Base-by-base conservation (phyloP, 495 filamentous ascomycete species). In the Lichenothelia convexa region DNA sequence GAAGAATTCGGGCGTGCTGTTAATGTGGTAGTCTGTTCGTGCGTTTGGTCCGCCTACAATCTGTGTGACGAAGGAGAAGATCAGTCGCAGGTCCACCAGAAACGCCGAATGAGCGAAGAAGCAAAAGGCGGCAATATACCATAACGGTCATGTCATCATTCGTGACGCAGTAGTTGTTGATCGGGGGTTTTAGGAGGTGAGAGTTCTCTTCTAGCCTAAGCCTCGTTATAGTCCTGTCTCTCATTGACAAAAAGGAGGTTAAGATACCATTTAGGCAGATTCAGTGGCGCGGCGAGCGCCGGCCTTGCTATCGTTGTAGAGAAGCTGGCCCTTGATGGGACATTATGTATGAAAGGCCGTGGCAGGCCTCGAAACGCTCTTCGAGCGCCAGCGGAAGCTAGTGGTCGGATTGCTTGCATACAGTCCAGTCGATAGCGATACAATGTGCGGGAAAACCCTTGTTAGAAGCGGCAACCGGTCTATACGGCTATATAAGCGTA, bases 21-120 rank as follows among this genome's bases (percentile, higher is more conserved):
- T 97, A 64, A 97, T 92, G 66, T 95, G 89, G 63, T 93, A 97
- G 65, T 95, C 91, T 34, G 85, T 93, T 43, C 89, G 75, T 12
- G 82, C 82, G 57, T 97, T 97, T 38, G 89, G 89, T 11, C 89
- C 91, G 48, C 89, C 89, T 38, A 97, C 86, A 44, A 97, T 85
- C 83, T 80, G 40, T 4, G 20, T 24, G 33, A 23, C n/a, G n/a
- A n/a, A n/a, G n/a, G n/a, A n/a, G n/a, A n/a, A n/a, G n/a, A n/a
- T n/a, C n/a, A n/a, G n/a, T n/a, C n/a, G n/a, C n/a, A n/a, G n/a
- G n/a, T n/a, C n/a, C n/a, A n/a, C n/a, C n/a, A n/a, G n/a, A n/a
- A n/a, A n/a, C n/a, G n/a, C n/a, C n/a, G n/a, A n/a, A n/a, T n/a
- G n/a, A n/a, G n/a, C n/a, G n/a, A n/a, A n/a, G 24, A 18, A 29